These are phyloP conservation scores for Paraleonurus japonicus DNA, from an alignment of 257 asterid species.

Conservation along the genomic window DNA sequence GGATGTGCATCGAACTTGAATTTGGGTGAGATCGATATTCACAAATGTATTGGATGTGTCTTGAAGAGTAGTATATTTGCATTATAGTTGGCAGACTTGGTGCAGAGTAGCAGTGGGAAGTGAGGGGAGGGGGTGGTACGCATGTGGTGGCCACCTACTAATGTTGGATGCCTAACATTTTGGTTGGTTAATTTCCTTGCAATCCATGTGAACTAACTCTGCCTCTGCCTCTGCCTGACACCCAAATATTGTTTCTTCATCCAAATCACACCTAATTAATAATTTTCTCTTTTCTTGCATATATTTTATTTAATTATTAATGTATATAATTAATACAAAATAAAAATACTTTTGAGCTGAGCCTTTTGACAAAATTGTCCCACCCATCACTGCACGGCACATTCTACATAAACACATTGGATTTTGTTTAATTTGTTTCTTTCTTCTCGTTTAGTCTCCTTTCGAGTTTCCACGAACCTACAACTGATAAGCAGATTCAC, in stretches of 20 bases:
- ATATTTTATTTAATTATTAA: too few relatives aligned
- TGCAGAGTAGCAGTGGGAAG: neutral
- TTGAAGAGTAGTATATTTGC: too few relatives aligned
- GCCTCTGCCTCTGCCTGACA: too few relatives aligned
- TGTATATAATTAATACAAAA: too few relatives aligned
- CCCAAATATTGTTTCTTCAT: too few relatives aligned
- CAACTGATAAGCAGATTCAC: neutral
- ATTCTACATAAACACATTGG: neutral
- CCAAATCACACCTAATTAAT: too few relatives aligned
- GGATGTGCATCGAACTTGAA: too few relatives aligned
- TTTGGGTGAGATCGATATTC: too few relatives aligned
- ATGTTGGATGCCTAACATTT: neutral
- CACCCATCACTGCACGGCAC: neutral
- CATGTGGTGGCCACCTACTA: constrained; percentile 26
- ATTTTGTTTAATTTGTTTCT: neutral
- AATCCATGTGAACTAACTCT: constrained; percentile 33
- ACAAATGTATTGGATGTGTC: too few relatives aligned
- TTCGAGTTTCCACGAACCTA: neutral
- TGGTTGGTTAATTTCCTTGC: constrained; percentile 20
- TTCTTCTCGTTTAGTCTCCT: neutral
- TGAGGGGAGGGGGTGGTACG: neutral
- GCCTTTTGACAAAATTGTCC: neutral
- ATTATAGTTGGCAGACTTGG: neutral
- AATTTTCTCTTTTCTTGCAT: too few relatives aligned
- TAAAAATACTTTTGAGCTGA: too few relatives aligned